Evolutionary conservation across 2,329 filamentous ascomycete genomes (phyloP).

Genomic region (Claviceps paspali): DNA sequence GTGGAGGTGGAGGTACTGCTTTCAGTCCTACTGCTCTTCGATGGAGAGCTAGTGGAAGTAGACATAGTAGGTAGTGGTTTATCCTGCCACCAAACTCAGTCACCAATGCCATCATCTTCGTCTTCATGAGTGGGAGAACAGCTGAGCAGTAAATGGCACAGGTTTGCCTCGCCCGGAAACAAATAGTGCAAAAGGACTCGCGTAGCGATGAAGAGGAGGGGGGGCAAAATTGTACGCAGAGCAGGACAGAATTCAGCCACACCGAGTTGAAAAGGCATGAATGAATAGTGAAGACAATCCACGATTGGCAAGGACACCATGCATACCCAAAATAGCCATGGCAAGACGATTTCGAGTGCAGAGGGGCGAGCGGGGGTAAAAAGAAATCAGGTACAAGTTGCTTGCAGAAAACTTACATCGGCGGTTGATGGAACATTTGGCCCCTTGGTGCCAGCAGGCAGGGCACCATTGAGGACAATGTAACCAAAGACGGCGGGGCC

Average conservation of each 20-base stretch:
- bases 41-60: slow-evolving; percentile 10
- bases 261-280: too few relatives aligned
- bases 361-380: not conserved
- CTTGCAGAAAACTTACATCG: slow-evolving; percentile 13
- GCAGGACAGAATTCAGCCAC: too few relatives aligned
- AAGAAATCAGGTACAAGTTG: slow-evolving; percentile 1
- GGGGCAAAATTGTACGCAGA: too few relatives aligned
- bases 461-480: slow-evolving; percentile 32
- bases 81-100: slow-evolving; percentile 22
- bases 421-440: slow-evolving; percentile 10
- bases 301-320: too few relatives aligned
- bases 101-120: slow-evolving; percentile 15
- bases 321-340: too few relatives aligned
- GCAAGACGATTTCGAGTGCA: not conserved
- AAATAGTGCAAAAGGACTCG: too few relatives aligned
- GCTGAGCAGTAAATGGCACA: slow-evolving; percentile 4
- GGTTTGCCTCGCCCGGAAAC: slow-evolving; percentile 9
- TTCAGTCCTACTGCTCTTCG: slow-evolving; percentile 8
- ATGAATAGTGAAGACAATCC: too few relatives aligned
- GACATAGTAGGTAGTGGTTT: slow-evolving; percentile 12
- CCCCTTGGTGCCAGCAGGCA: slow-evolving; percentile 40
- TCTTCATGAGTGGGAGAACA: not conserved
- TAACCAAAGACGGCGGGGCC: slow-evolving; percentile 49
- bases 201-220: too few relatives aligned
- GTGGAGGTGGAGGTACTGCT: slow-evolving; percentile 9